Conservation (phyloP, 768 basidiomycete genomes). For the Phanerodontia chrysosporium region DNA sequence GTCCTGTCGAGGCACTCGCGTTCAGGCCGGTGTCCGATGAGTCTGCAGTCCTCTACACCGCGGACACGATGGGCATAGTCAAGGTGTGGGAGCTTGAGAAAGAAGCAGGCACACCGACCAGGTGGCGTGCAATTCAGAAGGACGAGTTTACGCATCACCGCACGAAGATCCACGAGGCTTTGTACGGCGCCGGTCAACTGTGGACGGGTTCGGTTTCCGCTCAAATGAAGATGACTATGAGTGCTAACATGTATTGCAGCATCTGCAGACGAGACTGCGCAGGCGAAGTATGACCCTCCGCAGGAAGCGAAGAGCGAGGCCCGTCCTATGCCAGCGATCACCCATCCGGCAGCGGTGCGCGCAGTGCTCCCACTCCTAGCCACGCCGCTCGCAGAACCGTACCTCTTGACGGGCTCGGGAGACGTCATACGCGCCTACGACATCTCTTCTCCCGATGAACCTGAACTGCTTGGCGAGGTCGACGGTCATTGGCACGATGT, state of each 20-base stretch:
- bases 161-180: slow-evolving; percentile 76
- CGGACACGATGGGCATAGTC: slow-evolving; percentile 89
- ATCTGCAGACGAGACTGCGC: slow-evolving; percentile 84
- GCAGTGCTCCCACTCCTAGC: slow-evolving; percentile 66
- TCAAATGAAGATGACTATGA: background rate
- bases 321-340: slow-evolving; percentile 45
- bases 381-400: slow-evolving; percentile 63
- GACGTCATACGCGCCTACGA: slow-evolving; percentile 83
- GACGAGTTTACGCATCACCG: slow-evolving; percentile 70
- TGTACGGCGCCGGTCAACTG: slow-evolving; percentile 62
- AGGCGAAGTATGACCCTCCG: slow-evolving; percentile 48
- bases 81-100: slow-evolving; percentile 68
- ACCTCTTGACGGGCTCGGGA: slow-evolving; percentile 78
- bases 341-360: slow-evolving; percentile 63
- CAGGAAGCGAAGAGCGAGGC: slow-evolving; percentile 16
- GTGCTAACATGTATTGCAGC: slow-evolving; percentile 43
- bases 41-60: slow-evolving; percentile 64
- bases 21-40: slow-evolving; percentile 45
- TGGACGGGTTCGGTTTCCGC: slow-evolving; percentile 74
- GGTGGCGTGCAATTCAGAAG: slow-evolving; percentile 49
- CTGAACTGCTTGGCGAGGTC: slow-evolving; percentile 64
- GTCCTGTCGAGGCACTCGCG: slow-evolving; percentile 80
- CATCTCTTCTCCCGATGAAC: slow-evolving; percentile 60
- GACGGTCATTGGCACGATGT: slow-evolving; percentile 94
- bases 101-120: slow-evolving; percentile 37